Evolutionary conservation across 192 early-diverging fungal genomes (phyloP), one percentile per base, ranked within the genome.

Genomic region (Linnemannia exigua): DNA sequence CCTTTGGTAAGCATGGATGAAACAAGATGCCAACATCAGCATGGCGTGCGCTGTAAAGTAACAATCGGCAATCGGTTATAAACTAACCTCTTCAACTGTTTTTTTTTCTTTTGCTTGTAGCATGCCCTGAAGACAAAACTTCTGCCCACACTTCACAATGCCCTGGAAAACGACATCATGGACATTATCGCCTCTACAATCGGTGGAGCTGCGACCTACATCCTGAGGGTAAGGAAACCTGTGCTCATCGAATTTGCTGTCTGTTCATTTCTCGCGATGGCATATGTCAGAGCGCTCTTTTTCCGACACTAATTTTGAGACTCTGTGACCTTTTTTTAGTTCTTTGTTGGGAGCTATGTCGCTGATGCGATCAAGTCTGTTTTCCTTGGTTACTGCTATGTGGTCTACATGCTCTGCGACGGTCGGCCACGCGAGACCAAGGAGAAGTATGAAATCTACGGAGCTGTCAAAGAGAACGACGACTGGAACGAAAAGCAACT

Each of bases 261-360:
- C 31, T 14, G 11, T 25, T 31, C 12, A 28, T 14, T 63, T 63
- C n/a, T n/a, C 28, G 9, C 58, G 11, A 63, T 63, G 15, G 3
- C 58, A 63, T 63, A 63, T 63, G 58, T 63, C 58, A 38, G 38
- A 70, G 33, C 38, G 68, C 58, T 63, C 58, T 31, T 25, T 63
- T 25, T 11, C 58, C 41, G 41, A 44, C 41, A 31, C 31, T 37
- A n/a, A 20, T 67, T 67, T 69, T 38, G 54, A 14, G 58, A 31
- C 5, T 36, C n/a, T 72, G 54, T 66, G 37, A 72, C 28, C 5
- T 52, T 35, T 33, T 33, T 58, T 15, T 71, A 86, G 84, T 79
- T 86, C 61, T 86, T 86, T 52, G 41, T 86, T 3, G 84, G 84
- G 28, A 79, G 84, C 46, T 58, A 54, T 20, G 51, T 86, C 37